Conservation (phyloP, 805 yeast species). For the Cyberlindnera xishuangbannaensis region DNA sequence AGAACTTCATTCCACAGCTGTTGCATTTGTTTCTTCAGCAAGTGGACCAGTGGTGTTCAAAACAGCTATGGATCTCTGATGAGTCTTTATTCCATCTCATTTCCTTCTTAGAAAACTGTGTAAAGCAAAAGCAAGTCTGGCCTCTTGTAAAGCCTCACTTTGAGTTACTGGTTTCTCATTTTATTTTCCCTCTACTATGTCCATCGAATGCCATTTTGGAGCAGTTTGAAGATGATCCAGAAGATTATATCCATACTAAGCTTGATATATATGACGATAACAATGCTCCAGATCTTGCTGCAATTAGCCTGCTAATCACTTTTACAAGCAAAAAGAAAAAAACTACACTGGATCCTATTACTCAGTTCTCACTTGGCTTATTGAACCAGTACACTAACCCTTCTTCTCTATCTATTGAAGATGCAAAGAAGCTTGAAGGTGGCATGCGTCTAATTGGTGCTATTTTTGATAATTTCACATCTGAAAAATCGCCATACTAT, state of each 20-base stretch:
- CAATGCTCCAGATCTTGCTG: constrained; percentile 71
- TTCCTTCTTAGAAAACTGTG: constrained; percentile 55
- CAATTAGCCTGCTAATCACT: constrained; percentile 64
- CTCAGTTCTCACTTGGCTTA: constrained; percentile 52
- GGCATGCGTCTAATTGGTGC: constrained; percentile 74
- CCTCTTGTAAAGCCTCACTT: constrained; percentile 56
- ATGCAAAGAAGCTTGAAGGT: constrained; percentile 70
- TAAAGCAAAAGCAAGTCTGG: constrained; percentile 62
- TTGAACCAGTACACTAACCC: constrained; percentile 33
- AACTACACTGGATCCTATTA: constrained; percentile 51
- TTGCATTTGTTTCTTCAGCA: constrained; percentile 57
- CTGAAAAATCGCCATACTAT: constrained; percentile 49
- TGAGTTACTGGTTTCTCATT: constrained; percentile 58
- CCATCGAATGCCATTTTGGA: constrained; percentile 66
- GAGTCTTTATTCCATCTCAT: constrained; percentile 61
- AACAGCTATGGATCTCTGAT: constrained; percentile 62
- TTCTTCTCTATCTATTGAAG: constrained; percentile 31
- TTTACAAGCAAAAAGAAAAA: constrained; percentile 64
- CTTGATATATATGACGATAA: constrained; percentile 61
- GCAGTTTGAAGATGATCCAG: constrained; percentile 79
- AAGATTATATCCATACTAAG: constrained; percentile 73
- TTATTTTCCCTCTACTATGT: constrained; percentile 71
- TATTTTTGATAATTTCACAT: constrained; percentile 52
- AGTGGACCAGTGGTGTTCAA: constrained; percentile 68
- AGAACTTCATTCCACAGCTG: constrained; percentile 67